phyloP scores from a whole-genome alignment of 2,329 filamentous ascomycete genomes.

The Penicillium sumatraense region DNA sequence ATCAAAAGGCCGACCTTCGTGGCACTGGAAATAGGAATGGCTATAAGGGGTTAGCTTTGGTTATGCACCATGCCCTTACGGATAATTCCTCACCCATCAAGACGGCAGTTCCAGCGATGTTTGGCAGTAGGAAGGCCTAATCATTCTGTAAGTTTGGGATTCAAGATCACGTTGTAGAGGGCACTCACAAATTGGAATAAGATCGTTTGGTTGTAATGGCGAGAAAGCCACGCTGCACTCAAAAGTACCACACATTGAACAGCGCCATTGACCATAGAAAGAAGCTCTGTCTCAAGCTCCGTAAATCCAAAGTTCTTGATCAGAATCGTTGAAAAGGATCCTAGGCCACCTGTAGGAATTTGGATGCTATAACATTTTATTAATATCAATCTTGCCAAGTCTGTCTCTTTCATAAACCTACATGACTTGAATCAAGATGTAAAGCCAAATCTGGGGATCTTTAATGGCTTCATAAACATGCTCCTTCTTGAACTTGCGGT shows the following conservation, averaged over 20 bases:
- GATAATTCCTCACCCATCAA: neutral
- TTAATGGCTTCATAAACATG: slow-evolving; percentile 3
- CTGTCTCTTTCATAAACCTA: neutral
- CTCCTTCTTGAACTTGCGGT: slow-evolving; percentile 7
- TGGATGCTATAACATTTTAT: neutral
- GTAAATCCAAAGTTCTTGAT: slow-evolving; percentile 11
- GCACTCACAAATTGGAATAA: slow-evolving; percentile 3
- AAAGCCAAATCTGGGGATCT: slow-evolving; percentile 4
- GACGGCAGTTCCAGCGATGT: slow-evolving; percentile 1
- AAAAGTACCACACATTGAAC: slow-evolving; percentile 8
- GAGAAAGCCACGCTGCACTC: slow-evolving; percentile 6
- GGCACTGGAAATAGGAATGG: slow-evolving; percentile 1
- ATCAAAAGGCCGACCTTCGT: slow-evolving; percentile 3
- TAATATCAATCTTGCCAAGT: too few relatives aligned
- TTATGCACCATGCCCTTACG: neutral
- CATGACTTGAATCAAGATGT: slow-evolving; percentile 3
- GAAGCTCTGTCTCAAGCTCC: slow-evolving; percentile 5
- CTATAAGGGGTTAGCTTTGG: neutral
- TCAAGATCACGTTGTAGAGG: too few relatives aligned
- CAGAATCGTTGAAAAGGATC: slow-evolving; percentile 8
- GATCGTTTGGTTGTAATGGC: slow-evolving; percentile 6
- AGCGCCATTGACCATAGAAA: slow-evolving; percentile 10
- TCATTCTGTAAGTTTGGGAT: neutral
- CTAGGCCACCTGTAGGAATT: slow-evolving; percentile 7
- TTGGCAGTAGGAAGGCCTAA: slow-evolving; percentile 3